Conservation (phyloP, 1,284 basidiomycete genomes). For the Vanrija pseudolonga region DNA sequence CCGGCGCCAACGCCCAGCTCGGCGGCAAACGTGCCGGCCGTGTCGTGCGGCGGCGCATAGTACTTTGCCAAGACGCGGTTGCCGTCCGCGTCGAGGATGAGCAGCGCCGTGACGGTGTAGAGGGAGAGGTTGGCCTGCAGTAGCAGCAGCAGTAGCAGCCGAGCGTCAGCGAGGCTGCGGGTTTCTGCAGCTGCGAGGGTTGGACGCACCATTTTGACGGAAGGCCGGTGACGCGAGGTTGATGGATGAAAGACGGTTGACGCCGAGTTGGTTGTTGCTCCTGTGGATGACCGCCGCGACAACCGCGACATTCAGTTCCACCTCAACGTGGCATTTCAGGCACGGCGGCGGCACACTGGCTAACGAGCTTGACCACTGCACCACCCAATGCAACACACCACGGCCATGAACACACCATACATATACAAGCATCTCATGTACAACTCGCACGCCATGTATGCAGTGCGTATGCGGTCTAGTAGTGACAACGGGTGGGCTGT, state of each 20-base stretch:
- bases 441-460: not conserved
- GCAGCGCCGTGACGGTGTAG: conserved; percentile 78
- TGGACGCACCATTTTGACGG: not conserved
- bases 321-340: conserved; percentile 5
- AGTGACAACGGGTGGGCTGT: no score
- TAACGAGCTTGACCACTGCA: no score
- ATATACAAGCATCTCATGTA: conserved; percentile 2
- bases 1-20: conserved; percentile 47
- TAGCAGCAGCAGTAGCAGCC: no score
- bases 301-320: not conserved
- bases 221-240: not conserved
- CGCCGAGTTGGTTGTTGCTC: no score
- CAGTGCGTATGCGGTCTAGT: not conserved
- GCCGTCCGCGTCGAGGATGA: conserved; percentile 91
- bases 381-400: not conserved
- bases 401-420: not conserved
- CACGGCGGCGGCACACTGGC: not conserved
- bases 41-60: conserved; percentile 60
- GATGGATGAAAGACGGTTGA: no score
- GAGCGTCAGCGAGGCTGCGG: not conserved
- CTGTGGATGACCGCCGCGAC: no score
- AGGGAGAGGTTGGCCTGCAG: conserved; percentile 73
- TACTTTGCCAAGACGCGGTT: conserved; percentile 94
- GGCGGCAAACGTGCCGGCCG: conserved; percentile 43
- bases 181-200: no score